These are phyloP conservation scores for Aureobasidium sp. DNA, from an alignment of 2,329 filamentous ascomycete genomes.

Conservation along the genomic window DNA sequence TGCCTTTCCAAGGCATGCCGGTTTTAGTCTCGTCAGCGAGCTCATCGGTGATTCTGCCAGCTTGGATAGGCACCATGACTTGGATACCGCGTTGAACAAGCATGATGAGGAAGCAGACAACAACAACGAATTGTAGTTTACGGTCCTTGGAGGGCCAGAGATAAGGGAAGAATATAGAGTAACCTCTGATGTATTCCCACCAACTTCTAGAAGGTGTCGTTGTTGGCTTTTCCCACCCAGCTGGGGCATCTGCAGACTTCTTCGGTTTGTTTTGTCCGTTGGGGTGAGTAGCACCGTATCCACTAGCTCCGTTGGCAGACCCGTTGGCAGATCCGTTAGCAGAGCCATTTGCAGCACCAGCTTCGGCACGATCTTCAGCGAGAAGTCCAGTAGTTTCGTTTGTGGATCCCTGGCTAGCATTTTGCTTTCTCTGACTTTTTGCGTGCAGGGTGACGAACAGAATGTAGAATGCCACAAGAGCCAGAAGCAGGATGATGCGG, in stretches of 20 bases:
- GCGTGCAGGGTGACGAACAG: conserved; percentile 53
- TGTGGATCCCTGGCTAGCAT: conserved; percentile 45
- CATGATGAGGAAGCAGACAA: conserved; percentile 85
- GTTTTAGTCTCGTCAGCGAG: conserved; percentile 62
- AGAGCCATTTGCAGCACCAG: conserved; percentile 32
- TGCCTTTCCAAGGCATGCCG: conserved; percentile 75
- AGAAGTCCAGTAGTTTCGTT: conserved; percentile 73
- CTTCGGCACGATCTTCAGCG: conserved; percentile 48
- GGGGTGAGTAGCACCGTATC: conserved; percentile 56
- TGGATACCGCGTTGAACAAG: conserved; percentile 87
- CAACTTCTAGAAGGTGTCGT: conserved; percentile 90
- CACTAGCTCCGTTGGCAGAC: conserved; percentile 47
- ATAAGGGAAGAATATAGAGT: conserved; percentile 95
- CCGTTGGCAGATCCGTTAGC: conserved; percentile 52
- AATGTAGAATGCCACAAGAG: conserved; percentile 66
- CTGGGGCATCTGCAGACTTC: conserved; percentile 46
- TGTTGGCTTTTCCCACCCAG: conserved; percentile 89
- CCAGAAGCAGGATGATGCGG: conserved; percentile 72
- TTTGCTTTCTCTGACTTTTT: conserved; percentile 40
- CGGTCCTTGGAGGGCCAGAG: conserved; percentile 91
- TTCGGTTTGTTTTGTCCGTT: conserved; percentile 49
- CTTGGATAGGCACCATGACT: conserved; percentile 83
- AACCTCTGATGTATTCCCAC: conserved; percentile 96
- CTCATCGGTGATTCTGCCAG: conserved; percentile 81
- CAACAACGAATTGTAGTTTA: conserved; percentile 79